phyloP scores from a whole-genome alignment of 176 grass and related monocot genomes.

The Cymbopogon citratus region DNA sequence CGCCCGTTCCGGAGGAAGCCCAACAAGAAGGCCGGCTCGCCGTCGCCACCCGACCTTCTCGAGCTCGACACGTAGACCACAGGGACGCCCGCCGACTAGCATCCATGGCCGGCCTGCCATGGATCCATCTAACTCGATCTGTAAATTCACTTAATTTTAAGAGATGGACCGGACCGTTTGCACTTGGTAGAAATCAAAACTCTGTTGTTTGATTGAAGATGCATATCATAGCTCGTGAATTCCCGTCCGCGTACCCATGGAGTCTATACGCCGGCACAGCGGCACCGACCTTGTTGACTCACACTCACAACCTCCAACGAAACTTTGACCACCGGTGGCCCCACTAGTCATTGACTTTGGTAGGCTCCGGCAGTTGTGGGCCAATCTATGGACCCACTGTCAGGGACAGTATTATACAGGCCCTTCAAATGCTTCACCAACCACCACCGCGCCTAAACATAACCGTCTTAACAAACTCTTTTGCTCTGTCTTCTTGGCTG shows the following conservation, averaged over 20 bases:
- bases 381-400: too few relatives aligned
- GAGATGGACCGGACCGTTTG: neutral
- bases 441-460: too few relatives aligned
- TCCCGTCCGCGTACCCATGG: too few relatives aligned
- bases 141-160: slow-evolving; percentile 32
- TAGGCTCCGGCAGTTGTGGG: too few relatives aligned
- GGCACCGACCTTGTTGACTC: too few relatives aligned
- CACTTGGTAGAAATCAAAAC: neutral
- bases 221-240: too few relatives aligned
- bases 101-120: slow-evolving; percentile 6
- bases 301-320: too few relatives aligned
- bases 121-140: neutral
- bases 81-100: neutral
- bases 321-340: too few relatives aligned
- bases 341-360: too few relatives aligned
- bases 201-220: neutral
- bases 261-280: too few relatives aligned
- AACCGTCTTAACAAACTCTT: neutral
- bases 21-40: slow-evolving; percentile 25
- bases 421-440: too few relatives aligned
- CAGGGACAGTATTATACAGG: too few relatives aligned
- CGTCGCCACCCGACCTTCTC: slow-evolving; percentile 22
- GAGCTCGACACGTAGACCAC: slow-evolving; percentile 34
- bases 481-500: neutral
- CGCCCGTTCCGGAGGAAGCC: slow-evolving; percentile 58